These are phyloP conservation scores for Fagopyrum homotropicum DNA, from an alignment of 148 eudicot genomes.

Conservation along the genomic window DNA sequence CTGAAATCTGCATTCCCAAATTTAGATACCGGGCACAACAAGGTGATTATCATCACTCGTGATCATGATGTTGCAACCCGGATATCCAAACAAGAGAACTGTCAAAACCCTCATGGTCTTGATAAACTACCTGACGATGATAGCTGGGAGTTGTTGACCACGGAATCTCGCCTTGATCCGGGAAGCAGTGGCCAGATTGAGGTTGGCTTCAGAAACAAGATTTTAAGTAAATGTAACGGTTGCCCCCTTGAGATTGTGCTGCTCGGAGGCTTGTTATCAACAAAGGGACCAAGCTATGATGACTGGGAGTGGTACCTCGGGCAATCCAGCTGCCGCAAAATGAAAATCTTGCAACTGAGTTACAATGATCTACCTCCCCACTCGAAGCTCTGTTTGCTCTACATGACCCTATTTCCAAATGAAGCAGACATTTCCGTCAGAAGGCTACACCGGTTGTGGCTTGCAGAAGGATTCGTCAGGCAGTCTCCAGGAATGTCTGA, in stretches of 20 bases:
- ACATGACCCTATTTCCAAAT: conserved; percentile 39
- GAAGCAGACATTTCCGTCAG: conserved; percentile 31
- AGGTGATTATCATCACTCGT: conserved; percentile 16
- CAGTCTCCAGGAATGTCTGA: conserved; percentile 12
- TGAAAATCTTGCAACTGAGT: conserved; percentile 23
- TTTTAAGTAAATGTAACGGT: conserved; percentile 17
- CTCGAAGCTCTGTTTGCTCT: conserved; percentile 38
- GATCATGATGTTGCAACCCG: background rate
- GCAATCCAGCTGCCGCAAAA: conserved; percentile 14
- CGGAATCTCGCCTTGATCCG: background rate
- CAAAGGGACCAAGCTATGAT: conserved; percentile 12
- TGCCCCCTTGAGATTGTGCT: conserved; percentile 17
- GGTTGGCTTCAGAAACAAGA: background rate
- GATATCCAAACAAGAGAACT: background rate
- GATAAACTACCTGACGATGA: background rate
- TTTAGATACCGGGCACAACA: conserved; percentile 5
- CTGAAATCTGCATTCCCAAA: conserved; percentile 9
- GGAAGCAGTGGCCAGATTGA: background rate
- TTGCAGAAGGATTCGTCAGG: conserved; percentile 44
- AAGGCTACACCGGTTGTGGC: conserved; percentile 37
- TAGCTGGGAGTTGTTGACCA: conserved; percentile 20
- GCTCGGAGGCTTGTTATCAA: conserved; percentile 27
- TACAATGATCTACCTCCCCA: conserved; percentile 32
- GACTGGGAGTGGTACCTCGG: conserved; percentile 14
- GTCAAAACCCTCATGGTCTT: background rate